Evolutionary conservation across 768 basidiomycete species (phyloP).

Genomic region (Tricholomella constricta): DNA sequence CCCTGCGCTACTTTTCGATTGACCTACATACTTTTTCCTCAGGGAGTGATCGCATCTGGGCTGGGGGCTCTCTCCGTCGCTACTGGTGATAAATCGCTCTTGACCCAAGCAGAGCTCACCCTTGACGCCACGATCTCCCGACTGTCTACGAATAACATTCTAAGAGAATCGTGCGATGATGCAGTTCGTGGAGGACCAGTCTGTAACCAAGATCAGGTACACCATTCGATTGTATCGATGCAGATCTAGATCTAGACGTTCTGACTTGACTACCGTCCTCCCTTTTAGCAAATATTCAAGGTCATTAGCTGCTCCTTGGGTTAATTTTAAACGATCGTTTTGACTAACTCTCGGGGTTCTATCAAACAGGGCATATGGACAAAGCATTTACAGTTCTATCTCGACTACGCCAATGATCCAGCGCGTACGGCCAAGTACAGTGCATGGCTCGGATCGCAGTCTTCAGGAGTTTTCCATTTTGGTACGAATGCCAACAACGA

Average conservation of each 20-base stretch:
- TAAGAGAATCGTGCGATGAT: constrained; percentile 56
- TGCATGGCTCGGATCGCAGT: constrained; percentile 41
- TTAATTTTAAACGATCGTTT: no score
- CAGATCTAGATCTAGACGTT: not conserved
- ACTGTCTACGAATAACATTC: constrained; percentile 41
- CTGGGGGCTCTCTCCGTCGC: constrained; percentile 47
- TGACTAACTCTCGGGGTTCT: not conserved
- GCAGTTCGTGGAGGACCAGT: constrained; percentile 36
- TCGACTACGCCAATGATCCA: constrained; percentile 45
- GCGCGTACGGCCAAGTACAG: constrained; percentile 46
- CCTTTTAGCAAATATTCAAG: constrained; percentile 47
- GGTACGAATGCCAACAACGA: constrained; percentile 41
- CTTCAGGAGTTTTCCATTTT: constrained; percentile 44
- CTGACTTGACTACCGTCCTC: not conserved
- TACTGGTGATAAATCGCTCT: constrained; percentile 37
- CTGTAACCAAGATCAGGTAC: constrained; percentile 50
- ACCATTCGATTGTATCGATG: not conserved
- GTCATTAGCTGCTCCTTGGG: constrained; percentile 22
- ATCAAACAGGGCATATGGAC: constrained; percentile 48
- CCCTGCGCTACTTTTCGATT: not conserved
- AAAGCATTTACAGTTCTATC: constrained; percentile 52
- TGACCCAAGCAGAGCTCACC: constrained; percentile 53
- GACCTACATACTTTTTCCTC: not conserved
- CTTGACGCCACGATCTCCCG: constrained; percentile 49
- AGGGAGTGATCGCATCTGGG: constrained; percentile 60